Evolutionary conservation across 108 stramenopile species (phyloP).

Genomic region (Nitzschia sp.): DNA sequence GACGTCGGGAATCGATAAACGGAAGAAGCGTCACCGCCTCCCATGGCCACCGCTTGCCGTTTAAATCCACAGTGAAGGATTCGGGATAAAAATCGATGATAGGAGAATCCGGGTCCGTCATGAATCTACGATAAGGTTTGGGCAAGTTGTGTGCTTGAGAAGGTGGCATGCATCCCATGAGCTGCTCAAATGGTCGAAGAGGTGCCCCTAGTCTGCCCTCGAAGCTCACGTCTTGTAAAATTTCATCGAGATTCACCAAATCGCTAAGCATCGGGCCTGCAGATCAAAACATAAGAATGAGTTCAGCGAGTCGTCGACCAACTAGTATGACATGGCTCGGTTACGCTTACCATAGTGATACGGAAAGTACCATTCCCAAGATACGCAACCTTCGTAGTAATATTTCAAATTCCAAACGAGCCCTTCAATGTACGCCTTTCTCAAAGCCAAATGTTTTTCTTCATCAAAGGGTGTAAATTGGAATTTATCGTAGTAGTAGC

Average conservation of each 20-base stretch:
- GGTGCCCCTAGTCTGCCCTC: slow-evolving; percentile 76
- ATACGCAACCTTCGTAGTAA: slow-evolving; percentile 87
- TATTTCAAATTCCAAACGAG: slow-evolving; percentile 97
- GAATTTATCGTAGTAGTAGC: slow-evolving; percentile 95
- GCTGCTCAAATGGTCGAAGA: slow-evolving; percentile 90
- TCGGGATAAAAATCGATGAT: slow-evolving; percentile 91
- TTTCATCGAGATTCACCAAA: slow-evolving; percentile 72
- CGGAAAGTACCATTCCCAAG: slow-evolving; percentile 99
- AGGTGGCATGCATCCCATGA: slow-evolving; percentile 95
- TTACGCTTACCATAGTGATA: slow-evolving; percentile 87
- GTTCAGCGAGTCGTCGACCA: background rate
- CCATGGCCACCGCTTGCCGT: slow-evolving; percentile 96
- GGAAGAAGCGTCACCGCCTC: slow-evolving; percentile 96
- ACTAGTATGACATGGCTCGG: too few species aligned
- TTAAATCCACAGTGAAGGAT: slow-evolving; percentile 85
- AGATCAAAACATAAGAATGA: slow-evolving; percentile 1
- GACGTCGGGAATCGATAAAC: slow-evolving; percentile 91
- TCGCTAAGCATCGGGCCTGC: slow-evolving; percentile 92
- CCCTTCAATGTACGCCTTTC: slow-evolving; percentile 90
- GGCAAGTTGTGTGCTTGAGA: slow-evolving; percentile 93
- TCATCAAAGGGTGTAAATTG: slow-evolving; percentile 84
- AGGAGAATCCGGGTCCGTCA: slow-evolving; percentile 83
- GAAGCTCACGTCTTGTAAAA: slow-evolving; percentile 67
- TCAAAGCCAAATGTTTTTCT: slow-evolving; percentile 80
- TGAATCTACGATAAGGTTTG: slow-evolving; percentile 86